Evolutionary conservation across 345 rosid genomes (phyloP).

Genomic region (Eucalyptus urophylla): DNA sequence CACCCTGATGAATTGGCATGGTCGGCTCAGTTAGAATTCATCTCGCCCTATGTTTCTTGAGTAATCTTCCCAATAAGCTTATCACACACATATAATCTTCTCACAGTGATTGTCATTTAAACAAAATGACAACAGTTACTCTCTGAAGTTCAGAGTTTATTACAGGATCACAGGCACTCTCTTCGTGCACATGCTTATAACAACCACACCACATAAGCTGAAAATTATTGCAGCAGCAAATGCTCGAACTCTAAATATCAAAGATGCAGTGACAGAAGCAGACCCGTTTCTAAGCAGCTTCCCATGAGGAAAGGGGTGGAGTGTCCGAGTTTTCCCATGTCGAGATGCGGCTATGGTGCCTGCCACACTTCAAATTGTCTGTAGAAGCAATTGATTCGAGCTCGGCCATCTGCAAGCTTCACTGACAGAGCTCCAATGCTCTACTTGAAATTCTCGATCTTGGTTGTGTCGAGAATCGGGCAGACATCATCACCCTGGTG

Average conservation of each 20-base stretch:
- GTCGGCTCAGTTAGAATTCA: background rate
- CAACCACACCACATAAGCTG: background rate
- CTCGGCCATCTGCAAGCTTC: constrained; percentile 48
- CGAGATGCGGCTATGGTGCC: background rate
- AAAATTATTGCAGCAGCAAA: no score
- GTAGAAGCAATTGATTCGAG: constrained; percentile 34
- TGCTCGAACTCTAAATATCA: no score
- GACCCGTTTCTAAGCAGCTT: no score
- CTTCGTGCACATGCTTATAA: background rate
- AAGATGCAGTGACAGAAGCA: no score
- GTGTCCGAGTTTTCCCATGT: constrained; percentile 28
- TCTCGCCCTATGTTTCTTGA: background rate
- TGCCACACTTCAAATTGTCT: constrained; percentile 24
- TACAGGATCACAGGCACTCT: background rate
- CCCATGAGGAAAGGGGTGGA: constrained; percentile 24
- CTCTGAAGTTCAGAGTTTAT: background rate
- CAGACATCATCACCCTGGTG: constrained; percentile 55
- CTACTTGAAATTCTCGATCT: constrained; percentile 39
- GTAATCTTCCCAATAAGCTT: background rate
- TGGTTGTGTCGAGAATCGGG: constrained; percentile 59
- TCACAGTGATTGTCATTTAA: background rate
- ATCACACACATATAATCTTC: background rate
- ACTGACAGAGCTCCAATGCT: constrained; percentile 48
- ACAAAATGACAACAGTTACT: background rate
- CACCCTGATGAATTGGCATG: no score